Conservation (phyloP, 208 protist species). For the Leishmania major region DNA sequence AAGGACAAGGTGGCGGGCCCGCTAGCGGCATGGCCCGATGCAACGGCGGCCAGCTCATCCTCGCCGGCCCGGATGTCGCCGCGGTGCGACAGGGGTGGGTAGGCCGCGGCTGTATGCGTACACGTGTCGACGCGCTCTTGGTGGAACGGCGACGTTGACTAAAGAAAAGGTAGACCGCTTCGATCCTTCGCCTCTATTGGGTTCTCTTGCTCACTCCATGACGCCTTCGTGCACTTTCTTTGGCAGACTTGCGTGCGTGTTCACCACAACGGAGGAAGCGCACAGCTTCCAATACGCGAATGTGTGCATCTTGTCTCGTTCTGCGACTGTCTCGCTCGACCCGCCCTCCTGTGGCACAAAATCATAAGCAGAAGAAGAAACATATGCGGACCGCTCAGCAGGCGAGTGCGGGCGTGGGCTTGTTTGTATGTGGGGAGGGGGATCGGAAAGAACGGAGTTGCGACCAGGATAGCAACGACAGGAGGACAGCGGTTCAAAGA, state of each 20-base stretch:
- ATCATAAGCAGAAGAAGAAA: not conserved
- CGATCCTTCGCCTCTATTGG: not conserved
- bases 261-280: not conserved
- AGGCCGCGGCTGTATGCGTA: no score
- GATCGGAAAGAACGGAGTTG: not conserved
- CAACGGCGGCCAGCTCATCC: no score
- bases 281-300: not conserved
- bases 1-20: not conserved
- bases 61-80: not conserved
- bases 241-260: not conserved
- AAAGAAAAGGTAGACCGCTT: not conserved
- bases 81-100: not conserved
- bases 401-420: not conserved
- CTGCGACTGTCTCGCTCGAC: not conserved
- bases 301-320: not conserved
- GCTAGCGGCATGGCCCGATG: not conserved
- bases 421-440: not conserved
- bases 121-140: not conserved
- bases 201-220: not conserved
- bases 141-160: not conserved
- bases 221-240: no score
- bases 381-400: not conserved
- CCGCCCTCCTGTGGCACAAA: not conserved
- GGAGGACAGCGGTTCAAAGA: not conserved
- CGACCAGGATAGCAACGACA: not conserved